Conservation (phyloP, 768 basidiomycete species). For the Lentinula guzmanii region DNA sequence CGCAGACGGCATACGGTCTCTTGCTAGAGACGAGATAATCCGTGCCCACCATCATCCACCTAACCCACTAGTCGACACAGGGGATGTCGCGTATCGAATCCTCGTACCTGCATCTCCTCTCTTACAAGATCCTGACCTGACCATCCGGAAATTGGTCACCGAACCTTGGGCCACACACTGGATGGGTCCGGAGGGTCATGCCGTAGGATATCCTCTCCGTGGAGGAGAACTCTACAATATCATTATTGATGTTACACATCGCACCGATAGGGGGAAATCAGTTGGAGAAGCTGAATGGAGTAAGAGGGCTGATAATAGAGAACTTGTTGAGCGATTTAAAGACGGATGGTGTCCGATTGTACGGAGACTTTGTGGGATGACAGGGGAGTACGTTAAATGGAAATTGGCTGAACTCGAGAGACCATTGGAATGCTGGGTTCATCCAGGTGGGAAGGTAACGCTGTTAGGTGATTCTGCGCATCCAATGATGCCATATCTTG, state of each 20-base stretch:
- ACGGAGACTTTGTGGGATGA: slow-evolving; percentile 25
- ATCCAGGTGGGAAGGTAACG: slow-evolving; percentile 18
- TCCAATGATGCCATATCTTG: slow-evolving; percentile 10
- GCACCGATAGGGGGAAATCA: slow-evolving; percentile 13
- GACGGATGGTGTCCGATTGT: slow-evolving; percentile 26
- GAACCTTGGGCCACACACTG: slow-evolving; percentile 24
- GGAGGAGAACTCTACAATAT: slow-evolving; percentile 29
- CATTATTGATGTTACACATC: slow-evolving; percentile 27
- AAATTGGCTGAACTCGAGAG: slow-evolving; percentile 27
- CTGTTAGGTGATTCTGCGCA: slow-evolving; percentile 32
- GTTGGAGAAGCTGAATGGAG: not conserved
- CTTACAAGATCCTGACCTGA: slow-evolving; percentile 22
- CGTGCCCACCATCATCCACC: slow-evolving; percentile 13
- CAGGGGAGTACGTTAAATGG: slow-evolving; percentile 30
- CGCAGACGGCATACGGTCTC: slow-evolving; percentile 31
- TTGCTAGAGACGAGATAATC: slow-evolving; percentile 23
- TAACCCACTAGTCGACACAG: slow-evolving; percentile 25
- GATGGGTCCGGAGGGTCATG: slow-evolving; percentile 29
- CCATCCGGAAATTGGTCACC: slow-evolving; percentile 22
- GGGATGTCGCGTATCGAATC: slow-evolving; percentile 32
- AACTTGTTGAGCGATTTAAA: slow-evolving; percentile 27
- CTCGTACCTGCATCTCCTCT: slow-evolving; percentile 22
- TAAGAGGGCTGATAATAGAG: slow-evolving; percentile 17
- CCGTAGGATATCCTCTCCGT: slow-evolving; percentile 32
- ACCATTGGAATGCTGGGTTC: slow-evolving; percentile 29